A percentile compares a stretch with the other conserved stretches of the same genome.
Evolutionary conservation across 108 stramenopile genomes (phyloP).

Genomic region (Cyclotella sp.): DNA sequence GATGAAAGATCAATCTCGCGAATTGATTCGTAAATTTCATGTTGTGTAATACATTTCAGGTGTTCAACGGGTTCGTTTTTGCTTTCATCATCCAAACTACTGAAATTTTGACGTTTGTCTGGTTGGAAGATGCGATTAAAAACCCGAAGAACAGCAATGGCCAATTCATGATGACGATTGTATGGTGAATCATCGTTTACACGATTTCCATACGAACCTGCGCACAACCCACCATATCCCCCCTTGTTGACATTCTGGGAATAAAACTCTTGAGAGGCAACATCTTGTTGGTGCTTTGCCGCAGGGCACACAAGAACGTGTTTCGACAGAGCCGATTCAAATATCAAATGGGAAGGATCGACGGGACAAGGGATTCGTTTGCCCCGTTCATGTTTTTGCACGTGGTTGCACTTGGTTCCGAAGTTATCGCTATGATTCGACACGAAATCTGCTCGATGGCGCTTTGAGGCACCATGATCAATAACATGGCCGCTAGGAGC

Average conservation of each 20-base stretch:
- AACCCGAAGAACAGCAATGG: conserved; percentile 59
- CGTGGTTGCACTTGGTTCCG: not conserved
- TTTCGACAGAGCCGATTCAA: conserved; percentile 61
- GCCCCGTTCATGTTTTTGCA: conserved; percentile 38
- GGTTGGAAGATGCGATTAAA: conserved; percentile 61
- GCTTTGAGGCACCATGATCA: conserved; percentile 45
- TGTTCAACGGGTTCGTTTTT: conserved; percentile 16
- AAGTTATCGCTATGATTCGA: conserved; percentile 5
- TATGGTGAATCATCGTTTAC: not conserved
- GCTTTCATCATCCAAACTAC: not conserved
- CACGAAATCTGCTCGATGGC: not conserved
- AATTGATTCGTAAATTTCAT: conserved; percentile 68
- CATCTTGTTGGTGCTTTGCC: conserved; percentile 53
- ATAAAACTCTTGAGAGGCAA: conserved; percentile 55
- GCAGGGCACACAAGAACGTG: conserved; percentile 77
- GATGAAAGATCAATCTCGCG: conserved; percentile 61
- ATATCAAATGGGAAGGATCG: conserved; percentile 83
- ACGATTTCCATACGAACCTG: not conserved
- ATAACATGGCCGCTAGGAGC: conserved; percentile 42
- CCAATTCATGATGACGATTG: conserved; percentile 47
- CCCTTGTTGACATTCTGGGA: conserved; percentile 67
- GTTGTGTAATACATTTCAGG: conserved; percentile 35
- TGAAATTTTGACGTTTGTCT: not conserved
- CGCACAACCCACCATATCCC: conserved; percentile 61
- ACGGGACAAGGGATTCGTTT: conserved; percentile 87